Evolutionary conservation across 2,329 filamentous ascomycete species (phyloP).

Genomic region (Madurella mycetomatis): DNA sequence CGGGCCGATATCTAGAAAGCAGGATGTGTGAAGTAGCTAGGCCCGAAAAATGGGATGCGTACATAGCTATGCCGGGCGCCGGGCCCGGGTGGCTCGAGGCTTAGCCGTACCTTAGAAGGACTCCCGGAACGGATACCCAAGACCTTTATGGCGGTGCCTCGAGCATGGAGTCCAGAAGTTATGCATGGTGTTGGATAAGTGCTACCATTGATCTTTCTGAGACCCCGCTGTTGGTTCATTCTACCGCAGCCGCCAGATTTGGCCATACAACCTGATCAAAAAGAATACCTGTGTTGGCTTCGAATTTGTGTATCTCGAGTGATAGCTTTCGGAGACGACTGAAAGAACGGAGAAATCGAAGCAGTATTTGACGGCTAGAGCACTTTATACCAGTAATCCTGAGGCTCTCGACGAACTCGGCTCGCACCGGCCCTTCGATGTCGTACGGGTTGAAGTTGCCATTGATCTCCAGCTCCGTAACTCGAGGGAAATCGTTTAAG

Average conservation of each 20-base stretch:
- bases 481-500: not conserved
- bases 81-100: not conserved
- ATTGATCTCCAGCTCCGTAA: not conserved
- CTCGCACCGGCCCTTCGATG: slow-evolving; percentile 1
- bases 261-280: not conserved
- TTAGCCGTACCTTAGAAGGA: not conserved
- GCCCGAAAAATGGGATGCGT: not conserved
- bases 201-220: slow-evolving; percentile 1
- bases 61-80: too few species aligned
- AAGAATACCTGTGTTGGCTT: not conserved
- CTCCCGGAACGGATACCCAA: not conserved
- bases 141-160: not conserved
- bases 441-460: slow-evolving; percentile 3
- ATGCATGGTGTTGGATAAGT: slow-evolving; percentile 1
- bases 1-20: not conserved
- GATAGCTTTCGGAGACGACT: not conserved
- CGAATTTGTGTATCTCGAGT: slow-evolving; percentile 1
- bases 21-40: not conserved
- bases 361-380: not conserved
- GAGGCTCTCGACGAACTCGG: not conserved
- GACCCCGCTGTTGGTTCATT: not conserved
- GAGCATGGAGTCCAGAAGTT: not conserved
- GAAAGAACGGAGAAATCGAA: slow-evolving; percentile 4
- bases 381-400: slow-evolving; percentile 2
- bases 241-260: not conserved